These are phyloP conservation scores for Periconia sp. DNA, from an alignment of 2,329 filamentous ascomycete genomes.

Conservation along the genomic window DNA sequence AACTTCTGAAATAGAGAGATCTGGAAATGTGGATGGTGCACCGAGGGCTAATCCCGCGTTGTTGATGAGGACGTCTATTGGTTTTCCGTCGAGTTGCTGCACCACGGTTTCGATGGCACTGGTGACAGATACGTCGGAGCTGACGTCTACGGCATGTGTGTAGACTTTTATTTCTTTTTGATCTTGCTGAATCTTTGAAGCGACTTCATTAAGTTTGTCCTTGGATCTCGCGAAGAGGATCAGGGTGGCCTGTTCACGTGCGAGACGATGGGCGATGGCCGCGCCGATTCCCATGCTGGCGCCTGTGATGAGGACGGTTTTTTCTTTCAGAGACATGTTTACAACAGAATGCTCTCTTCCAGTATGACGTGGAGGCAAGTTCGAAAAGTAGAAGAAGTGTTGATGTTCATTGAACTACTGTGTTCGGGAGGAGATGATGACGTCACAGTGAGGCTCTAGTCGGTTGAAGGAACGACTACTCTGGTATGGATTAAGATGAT, in stretches of 20 bases:
- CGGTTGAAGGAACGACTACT: neutral
- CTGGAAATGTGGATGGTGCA: conserved; percentile 47
- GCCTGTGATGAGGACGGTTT: conserved; percentile 39
- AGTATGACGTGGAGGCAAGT: neutral
- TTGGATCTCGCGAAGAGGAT: conserved; percentile 47
- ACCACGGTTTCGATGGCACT: conserved; percentile 20
- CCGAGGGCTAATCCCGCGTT: conserved; percentile 54
- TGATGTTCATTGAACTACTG: no score
- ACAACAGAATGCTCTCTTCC: neutral
- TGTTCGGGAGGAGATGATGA: neutral
- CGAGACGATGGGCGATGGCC: conserved; percentile 46
- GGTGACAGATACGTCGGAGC: conserved; percentile 33
- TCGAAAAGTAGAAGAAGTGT: neutral
- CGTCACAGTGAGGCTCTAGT: conserved; percentile 1
- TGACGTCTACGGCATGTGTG: conserved; percentile 37
- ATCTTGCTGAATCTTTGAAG: conserved; percentile 15
- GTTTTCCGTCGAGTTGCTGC: conserved; percentile 26
- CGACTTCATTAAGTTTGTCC: conserved; percentile 26
- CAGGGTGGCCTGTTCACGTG: conserved; percentile 43
- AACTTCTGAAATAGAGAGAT: conserved; percentile 47
- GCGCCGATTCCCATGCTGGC: conserved; percentile 53
- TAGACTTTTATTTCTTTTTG: conserved; percentile 22
- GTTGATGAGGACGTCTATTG: conserved; percentile 52
- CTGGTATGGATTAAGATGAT: no score
- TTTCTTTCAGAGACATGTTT: conserved; percentile 27